Percentiles rank a stretch among this genome's conserved stretches.
Conservation (phyloP, 352 stramenopile genomes). For the Phytophthora pistaciae region DNA sequence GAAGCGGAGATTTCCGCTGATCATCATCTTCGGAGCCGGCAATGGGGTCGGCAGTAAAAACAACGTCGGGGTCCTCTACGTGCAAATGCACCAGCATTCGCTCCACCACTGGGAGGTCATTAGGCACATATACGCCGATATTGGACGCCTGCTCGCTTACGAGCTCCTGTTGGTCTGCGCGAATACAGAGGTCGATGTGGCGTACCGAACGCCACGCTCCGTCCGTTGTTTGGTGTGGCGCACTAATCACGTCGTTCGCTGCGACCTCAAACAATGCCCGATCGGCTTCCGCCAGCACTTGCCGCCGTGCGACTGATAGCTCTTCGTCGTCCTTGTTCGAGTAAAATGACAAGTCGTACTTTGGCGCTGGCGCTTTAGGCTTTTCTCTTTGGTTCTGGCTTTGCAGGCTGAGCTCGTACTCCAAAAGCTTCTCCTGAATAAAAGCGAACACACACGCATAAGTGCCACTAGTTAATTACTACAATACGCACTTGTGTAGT, state of each 20-base stretch:
- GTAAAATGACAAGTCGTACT: conserved; percentile 68
- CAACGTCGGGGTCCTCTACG: conserved; percentile 54
- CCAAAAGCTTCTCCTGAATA: conserved; percentile 79
- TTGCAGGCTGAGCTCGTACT: conserved; percentile 81
- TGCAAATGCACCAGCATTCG: conserved; percentile 61
- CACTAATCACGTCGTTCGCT: conserved; percentile 70
- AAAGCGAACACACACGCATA: not conserved
- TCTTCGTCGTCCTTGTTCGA: conserved; percentile 37
- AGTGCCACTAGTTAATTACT: not conserved
- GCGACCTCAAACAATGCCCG: conserved; percentile 56
- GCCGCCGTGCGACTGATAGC: conserved; percentile 33
- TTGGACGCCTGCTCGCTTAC: conserved; percentile 77
- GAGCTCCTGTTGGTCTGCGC: conserved; percentile 50
- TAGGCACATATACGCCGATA: conserved; percentile 83
- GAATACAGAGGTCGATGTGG: conserved; percentile 72
- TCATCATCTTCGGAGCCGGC: not conserved
- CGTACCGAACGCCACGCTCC: conserved; percentile 68
- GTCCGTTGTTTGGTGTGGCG: conserved; percentile 62
- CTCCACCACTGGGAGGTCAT: conserved; percentile 56
- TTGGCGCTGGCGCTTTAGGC: conserved; percentile 38
- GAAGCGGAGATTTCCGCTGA: conserved; percentile 20
- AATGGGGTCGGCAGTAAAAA: conserved; percentile 51
- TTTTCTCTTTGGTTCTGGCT: conserved; percentile 32
- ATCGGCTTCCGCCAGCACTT: conserved; percentile 49
- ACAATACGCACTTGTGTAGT: not conserved